phyloP scores from a whole-genome alignment of 192 early-diverging fungal genomes.

The Gamsiella multidivaricata region DNA sequence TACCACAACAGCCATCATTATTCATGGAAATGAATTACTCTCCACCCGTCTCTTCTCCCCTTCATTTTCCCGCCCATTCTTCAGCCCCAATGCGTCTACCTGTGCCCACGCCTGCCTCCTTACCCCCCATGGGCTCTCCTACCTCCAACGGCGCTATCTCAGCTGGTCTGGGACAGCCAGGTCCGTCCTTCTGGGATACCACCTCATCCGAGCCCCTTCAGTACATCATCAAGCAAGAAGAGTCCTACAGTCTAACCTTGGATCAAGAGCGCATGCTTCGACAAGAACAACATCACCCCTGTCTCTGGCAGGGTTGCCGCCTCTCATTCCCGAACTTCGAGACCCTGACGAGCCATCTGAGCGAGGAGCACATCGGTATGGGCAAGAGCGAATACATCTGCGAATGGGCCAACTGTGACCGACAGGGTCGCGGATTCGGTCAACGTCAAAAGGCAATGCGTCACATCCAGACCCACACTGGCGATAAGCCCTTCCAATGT shows the following conservation, averaged over 20 bases:
- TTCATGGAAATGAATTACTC: too few relatives aligned
- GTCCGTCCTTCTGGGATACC: not conserved
- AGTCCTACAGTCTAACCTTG: not conserved
- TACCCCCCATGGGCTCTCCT: not conserved
- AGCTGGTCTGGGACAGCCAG: not conserved
- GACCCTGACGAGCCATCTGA: constrained; percentile 68
- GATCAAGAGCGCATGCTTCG: not conserved
- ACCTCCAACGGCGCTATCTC: not conserved
- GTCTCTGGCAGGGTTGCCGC: constrained; percentile 77
- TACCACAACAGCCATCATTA: not conserved
- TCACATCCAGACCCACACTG: constrained; percentile 86
- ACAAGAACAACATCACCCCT: constrained; percentile 64
- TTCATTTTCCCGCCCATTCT: too few relatives aligned
- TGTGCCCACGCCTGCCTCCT: too few relatives aligned
- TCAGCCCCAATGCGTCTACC: too few relatives aligned
- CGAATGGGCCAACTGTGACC: constrained; percentile 58
- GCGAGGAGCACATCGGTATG: constrained; percentile 70
- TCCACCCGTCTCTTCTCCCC: too few relatives aligned
- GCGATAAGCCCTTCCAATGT: constrained; percentile 86
- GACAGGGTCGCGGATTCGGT: constrained; percentile 57
- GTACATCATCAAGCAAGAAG: constrained; percentile 25
- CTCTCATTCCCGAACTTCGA: constrained; percentile 63
- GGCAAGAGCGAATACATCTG: constrained; percentile 66
- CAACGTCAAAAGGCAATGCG: constrained; percentile 72
- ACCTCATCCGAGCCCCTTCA: not conserved